Conservation (phyloP, 2,329 filamentous ascomycete species). For the Tolypocladium capitatum region DNA sequence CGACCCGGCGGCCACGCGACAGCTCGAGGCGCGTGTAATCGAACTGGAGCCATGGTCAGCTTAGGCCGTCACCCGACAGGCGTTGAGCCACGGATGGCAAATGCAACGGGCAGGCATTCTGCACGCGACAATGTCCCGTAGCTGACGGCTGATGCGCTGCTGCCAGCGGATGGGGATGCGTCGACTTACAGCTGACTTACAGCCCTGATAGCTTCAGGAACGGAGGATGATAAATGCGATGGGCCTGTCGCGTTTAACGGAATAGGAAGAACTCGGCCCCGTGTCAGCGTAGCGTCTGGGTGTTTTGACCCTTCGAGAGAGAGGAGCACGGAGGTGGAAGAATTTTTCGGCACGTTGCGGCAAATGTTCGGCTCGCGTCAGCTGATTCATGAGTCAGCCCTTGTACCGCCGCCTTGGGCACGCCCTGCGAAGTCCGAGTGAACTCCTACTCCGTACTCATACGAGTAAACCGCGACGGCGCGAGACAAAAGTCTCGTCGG, state of each 20-base stretch:
- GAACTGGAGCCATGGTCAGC: constrained; percentile 11
- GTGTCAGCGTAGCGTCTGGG: constrained; percentile 16
- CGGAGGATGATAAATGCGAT: constrained; percentile 31
- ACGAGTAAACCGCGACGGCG: no score
- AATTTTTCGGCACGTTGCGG: constrained; percentile 18
- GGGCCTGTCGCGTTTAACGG: constrained; percentile 25
- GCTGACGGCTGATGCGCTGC: constrained; percentile 4
- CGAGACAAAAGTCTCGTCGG: no score
- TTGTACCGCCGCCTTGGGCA: not conserved
- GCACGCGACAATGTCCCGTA: constrained; percentile 1
- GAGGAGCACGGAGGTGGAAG: constrained; percentile 19
- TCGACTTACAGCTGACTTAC: constrained; percentile 27
- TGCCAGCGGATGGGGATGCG: constrained; percentile 2
- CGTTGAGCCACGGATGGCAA: not conserved
- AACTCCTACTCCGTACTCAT: no score
- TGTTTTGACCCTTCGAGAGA: constrained; percentile 17
- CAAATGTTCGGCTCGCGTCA: not conserved
- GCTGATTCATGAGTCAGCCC: not conserved
- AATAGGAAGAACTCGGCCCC: constrained; percentile 34
- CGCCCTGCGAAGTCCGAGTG: no score
- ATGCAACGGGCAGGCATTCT: constrained; percentile 1
- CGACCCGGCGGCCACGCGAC: constrained; percentile 4
- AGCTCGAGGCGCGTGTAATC: constrained; percentile 2
- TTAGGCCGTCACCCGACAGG: constrained; percentile 1
- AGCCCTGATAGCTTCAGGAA: constrained; percentile 16